Base-by-base conservation (phyloP, 2,329 filamentous ascomycete species). In the Aspergillus melleus region DNA sequence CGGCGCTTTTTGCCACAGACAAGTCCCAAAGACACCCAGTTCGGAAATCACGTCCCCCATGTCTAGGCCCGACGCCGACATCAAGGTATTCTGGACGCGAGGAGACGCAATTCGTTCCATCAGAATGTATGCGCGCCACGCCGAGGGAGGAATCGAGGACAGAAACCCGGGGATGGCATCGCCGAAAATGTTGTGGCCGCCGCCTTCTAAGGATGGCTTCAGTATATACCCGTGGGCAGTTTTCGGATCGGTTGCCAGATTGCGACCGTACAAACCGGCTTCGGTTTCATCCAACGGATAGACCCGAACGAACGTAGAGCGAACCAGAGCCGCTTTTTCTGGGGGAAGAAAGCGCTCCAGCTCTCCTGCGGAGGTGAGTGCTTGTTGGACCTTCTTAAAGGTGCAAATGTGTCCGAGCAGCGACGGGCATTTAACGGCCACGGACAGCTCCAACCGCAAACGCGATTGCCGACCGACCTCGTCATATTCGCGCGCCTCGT, bases 121-220 rank as follows among this genome's bases (percentile, higher is more conserved):
- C 10, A 81, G 62, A 3, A 77, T 68, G 58, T 74, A 80, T 20
- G 63, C 68, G 1, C 62, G 46, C 75, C 74, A 78, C 46, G 68
- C 26, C 16, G 68, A 56, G 19, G 66, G 44, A 3, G 70, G 63
- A 4, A 72, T 53, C 0, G 49, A 55, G 2, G 62, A 54, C 6
- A 81, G 65, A 56, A 76, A 76, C 0, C 49, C 59, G 0, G 72
- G 73, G 8, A 81, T 79, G 14, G 73, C 72, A 9, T 64, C 52
- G 8, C 77, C 72, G 58, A 77, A 79, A 14, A 80, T 58, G 61
- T 81, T 80, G 55, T 81, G 68, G 0, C 76, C 77, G 3, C 79
- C 79, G 4, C 78, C 79, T 65, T 81, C 78, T 0, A 77, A 66
- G 11, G 75, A 79, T 1, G 78, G 79, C 64, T 81, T 81, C 6